Conservation (phyloP, 306 rosid species). For the Cucumis cinereus region DNA sequence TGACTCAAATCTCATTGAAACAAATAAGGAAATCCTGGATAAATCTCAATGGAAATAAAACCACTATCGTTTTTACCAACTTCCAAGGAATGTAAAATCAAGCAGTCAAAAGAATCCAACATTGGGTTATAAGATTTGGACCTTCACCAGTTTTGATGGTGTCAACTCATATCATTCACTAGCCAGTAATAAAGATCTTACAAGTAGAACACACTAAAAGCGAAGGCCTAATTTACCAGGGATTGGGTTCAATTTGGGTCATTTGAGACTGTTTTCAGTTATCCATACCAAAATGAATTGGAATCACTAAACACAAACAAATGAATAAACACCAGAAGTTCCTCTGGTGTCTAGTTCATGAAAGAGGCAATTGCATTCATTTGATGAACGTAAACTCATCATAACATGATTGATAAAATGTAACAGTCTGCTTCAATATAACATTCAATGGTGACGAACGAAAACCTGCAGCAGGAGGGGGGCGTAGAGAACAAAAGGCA, state of each 20-base stretch:
- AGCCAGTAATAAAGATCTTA: neutral
- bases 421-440: neutral
- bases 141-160: neutral
- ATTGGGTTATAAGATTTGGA: neutral
- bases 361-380: neutral
- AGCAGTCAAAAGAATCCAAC: neutral
- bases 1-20: conserved; percentile 2
- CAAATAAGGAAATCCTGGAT: neutral
- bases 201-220: neutral
- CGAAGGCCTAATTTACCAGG: neutral
- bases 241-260: neutral
- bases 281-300: neutral
- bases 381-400: neutral
- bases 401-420: neutral
- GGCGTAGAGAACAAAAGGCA: neutral
- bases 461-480: neutral
- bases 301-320: neutral
- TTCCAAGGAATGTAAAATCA: neutral
- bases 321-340: neutral
- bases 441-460: neutral
- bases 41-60: neutral
- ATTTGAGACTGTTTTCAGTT: neutral
- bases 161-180: neutral
- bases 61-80: neutral
- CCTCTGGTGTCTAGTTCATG: neutral